Evolutionary conservation across 2,329 filamentous ascomycete species (phyloP).

Genomic region (Colletotrichum karsti): DNA sequence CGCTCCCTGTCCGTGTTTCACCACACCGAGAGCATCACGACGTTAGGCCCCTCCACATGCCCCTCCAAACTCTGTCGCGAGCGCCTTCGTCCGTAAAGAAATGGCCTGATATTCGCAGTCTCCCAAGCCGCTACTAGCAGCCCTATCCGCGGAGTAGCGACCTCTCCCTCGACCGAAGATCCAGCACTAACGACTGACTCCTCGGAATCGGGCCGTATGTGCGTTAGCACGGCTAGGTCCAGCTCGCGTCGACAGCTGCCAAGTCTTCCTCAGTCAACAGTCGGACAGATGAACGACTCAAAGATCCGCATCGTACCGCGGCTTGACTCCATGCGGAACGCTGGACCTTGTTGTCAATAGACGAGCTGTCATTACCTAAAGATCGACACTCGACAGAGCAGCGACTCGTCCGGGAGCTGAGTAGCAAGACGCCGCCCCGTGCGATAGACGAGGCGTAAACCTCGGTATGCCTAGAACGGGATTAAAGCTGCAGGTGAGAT

Average conservation of each 20-base stretch:
- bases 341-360: not conserved
- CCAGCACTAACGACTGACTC: not conserved
- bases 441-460: not conserved
- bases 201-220: not conserved
- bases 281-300: not conserved
- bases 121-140: not conserved
- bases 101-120: constrained; percentile 7
- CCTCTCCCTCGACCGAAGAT: not conserved
- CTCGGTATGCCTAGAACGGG: not conserved
- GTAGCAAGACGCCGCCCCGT: constrained; percentile 6
- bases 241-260: not conserved
- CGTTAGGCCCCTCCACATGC: not conserved
- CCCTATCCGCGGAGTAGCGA: not conserved
- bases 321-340: not conserved
- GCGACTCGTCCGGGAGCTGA: not conserved
- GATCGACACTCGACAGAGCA: not conserved
- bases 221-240: not conserved
- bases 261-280: not conserved
- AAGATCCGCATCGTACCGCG: not conserved
- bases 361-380: not conserved
- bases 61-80: not conserved
- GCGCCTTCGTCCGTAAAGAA: not conserved
- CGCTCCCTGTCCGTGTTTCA: not conserved
- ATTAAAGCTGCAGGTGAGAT: not conserved
- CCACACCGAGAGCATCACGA: not conserved